Base-by-base conservation (phyloP, 2,329 filamentous ascomycete species). In the Fusarium dimerum region DNA sequence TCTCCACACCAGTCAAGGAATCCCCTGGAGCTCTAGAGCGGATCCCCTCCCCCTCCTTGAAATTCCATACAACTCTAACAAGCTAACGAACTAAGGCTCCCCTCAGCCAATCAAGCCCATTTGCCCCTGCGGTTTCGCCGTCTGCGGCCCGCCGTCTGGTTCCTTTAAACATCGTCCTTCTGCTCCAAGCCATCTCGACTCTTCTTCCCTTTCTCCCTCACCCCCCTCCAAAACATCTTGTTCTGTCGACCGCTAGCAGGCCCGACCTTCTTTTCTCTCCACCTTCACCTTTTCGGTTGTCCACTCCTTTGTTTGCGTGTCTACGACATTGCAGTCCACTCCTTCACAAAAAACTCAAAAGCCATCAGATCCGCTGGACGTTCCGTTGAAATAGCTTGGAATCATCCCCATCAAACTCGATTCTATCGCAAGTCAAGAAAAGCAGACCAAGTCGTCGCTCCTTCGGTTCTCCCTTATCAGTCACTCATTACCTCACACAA, bases 271-370 rank as follows among this genome's bases (percentile, higher is more conserved):
- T 51, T 54, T 56, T 51, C 44, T 47, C 47, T 45, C 40, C 46
- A 41, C 50, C 43, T 45, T 46, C 43, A 38, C 17, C 44, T 50
- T 36, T 51, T 48, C 43, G 51, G 51, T 49, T 61, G 56, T 59
- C 54, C 60, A 62, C 54, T 66, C 58, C 53, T 61, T 66, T 66
- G 47, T 65, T 63, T 66, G 64, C 63, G 64, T 68, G 66, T 68
- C 58, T 62, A 60, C 51, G 57, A 60, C 64, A 68, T 62, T 58
- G 63, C 66, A 65, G 65, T 68, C 64, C 66, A 68, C 60, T 68
- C 66, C 62, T 68, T 65, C 53, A 26, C 51, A 50, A 52, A 52
- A 55, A 64, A 62, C 53, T 60, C 50, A 47, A 62, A 60, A 62
- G 46, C 45, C 49, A 59, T 40, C 32, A 59, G 49, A 47, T 40